phyloP scores from a whole-genome alignment of 768 basidiomycete species.

The Mycena crocata region DNA sequence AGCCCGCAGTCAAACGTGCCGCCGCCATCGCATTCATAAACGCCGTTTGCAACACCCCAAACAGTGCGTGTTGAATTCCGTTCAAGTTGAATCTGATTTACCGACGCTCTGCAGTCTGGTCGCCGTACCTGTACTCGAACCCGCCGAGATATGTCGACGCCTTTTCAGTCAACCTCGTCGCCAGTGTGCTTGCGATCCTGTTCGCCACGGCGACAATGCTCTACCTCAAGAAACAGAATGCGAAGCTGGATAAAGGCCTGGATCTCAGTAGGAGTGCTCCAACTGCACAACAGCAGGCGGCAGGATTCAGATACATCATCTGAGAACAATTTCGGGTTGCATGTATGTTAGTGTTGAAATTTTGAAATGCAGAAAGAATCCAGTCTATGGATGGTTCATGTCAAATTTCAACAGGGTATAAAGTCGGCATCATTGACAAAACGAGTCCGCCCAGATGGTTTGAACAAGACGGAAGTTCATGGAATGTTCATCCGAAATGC shows the following conservation, averaged over 20 bases:
- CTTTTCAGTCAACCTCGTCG: constrained; percentile 30
- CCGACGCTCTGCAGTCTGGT: constrained; percentile 16
- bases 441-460: too few relatives aligned
- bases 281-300: constrained; percentile 26
- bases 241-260: constrained; percentile 16
- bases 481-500: too few relatives aligned
- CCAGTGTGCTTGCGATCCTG: constrained; percentile 25
- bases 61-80: constrained; percentile 10
- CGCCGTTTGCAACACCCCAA: constrained; percentile 30
- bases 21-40: constrained; percentile 30
- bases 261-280: constrained; percentile 20
- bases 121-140: constrained; percentile 26
- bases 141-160: constrained; percentile 26
- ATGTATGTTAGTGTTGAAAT: neutral
- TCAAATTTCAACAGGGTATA: too few relatives aligned
- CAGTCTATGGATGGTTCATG: too few relatives aligned
- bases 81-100: neutral
- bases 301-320: constrained; percentile 27
- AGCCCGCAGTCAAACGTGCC: constrained; percentile 31
- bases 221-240: constrained; percentile 30
- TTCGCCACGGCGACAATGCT: constrained; percentile 29
- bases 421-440: too few relatives aligned
- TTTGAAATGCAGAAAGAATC: too few relatives aligned
- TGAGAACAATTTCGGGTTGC: neutral
- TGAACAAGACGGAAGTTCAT: too few relatives aligned